Evolutionary conservation across 805 yeast genomes (phyloP).

Genomic region (Kuraishia capsulata): DNA sequence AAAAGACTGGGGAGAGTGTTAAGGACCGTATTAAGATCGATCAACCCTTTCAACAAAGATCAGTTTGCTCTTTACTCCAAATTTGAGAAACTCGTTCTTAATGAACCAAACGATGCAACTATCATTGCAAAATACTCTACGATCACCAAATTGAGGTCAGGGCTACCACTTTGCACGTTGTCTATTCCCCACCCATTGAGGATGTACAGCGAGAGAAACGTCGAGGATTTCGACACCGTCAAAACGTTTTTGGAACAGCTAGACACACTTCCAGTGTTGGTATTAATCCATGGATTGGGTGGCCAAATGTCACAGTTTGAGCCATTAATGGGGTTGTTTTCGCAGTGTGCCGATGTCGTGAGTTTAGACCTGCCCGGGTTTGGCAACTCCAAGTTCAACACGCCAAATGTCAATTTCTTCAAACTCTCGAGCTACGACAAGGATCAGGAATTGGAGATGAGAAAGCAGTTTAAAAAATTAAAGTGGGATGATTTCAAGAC

Average conservation of each 20-base stretch:
- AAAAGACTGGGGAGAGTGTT: not conserved
- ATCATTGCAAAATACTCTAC: conserved; percentile 38
- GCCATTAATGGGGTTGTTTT: conserved; percentile 46
- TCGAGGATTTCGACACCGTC: conserved; percentile 3
- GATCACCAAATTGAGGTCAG: conserved; percentile 14
- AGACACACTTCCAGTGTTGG: conserved; percentile 43
- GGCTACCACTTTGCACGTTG: conserved; percentile 19
- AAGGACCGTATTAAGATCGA: not conserved
- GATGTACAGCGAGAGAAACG: conserved; percentile 20
- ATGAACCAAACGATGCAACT: conserved; percentile 48
- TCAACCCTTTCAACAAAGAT: not conserved
- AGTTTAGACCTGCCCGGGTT: conserved; percentile 86
- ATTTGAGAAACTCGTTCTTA: conserved; percentile 32
- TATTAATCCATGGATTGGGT: conserved; percentile 83
- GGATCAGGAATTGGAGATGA: conserved; percentile 15
- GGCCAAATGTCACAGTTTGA: conserved; percentile 87
- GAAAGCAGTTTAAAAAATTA: conserved; percentile 21
- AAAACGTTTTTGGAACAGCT: conserved; percentile 1
- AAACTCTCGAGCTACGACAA: conserved; percentile 13
- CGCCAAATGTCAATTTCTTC: conserved; percentile 6
- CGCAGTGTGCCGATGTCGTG: conserved; percentile 53
- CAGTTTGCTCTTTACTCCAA: conserved; percentile 13
- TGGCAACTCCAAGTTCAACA: conserved; percentile 41
- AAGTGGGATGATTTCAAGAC: conserved; percentile 31
- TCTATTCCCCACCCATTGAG: conserved; percentile 45